Percentiles rank a stretch among this genome's conserved stretches.
Evolutionary conservation across 768 basidiomycete genomes (phyloP).

Genomic region (Cystoderma amianthinum): DNA sequence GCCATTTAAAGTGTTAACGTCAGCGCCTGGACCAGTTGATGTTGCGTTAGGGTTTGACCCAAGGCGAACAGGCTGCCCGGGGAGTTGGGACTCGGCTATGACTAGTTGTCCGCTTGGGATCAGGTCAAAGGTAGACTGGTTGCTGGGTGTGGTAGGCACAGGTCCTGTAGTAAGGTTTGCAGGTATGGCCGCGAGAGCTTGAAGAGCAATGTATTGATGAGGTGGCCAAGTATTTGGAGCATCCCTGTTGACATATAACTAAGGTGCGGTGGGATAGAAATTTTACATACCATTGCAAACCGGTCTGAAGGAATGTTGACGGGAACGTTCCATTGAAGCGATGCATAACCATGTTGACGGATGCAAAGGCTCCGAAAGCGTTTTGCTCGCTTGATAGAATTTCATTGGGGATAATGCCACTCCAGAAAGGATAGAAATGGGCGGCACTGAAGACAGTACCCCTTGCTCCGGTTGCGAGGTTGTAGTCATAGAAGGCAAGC

Average conservation of each 20-base stretch:
- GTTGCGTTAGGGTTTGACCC: slow-evolving; percentile 33
- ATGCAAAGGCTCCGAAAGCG: slow-evolving; percentile 67
- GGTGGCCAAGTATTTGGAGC: slow-evolving; percentile 89
- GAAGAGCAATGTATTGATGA: slow-evolving; percentile 73
- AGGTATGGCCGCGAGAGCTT: slow-evolving; percentile 72
- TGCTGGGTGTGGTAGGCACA: slow-evolving; percentile 42
- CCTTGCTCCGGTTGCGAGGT: slow-evolving; percentile 59
- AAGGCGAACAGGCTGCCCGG: slow-evolving; percentile 49
- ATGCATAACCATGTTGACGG: slow-evolving; percentile 72
- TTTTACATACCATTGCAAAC: slow-evolving; percentile 65
- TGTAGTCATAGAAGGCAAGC: slow-evolving; percentile 91
- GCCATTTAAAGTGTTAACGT: slow-evolving; percentile 48
- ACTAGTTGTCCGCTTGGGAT: slow-evolving; percentile 81
- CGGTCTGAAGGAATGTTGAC: slow-evolving; percentile 68
- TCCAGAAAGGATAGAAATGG: slow-evolving; percentile 84
- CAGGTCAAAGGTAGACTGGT: slow-evolving; percentile 57
- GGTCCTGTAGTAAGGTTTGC: slow-evolving; percentile 54
- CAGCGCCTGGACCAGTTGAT: slow-evolving; percentile 44
- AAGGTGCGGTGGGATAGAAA: no score
- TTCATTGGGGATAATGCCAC: slow-evolving; percentile 73
- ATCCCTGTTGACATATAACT: slow-evolving; percentile 40
- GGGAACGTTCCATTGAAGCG: slow-evolving; percentile 88
- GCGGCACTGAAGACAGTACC: slow-evolving; percentile 67
- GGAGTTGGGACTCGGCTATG: slow-evolving; percentile 62
- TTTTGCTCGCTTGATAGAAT: slow-evolving; percentile 47